phyloP scores from a whole-genome alignment of 164 flowering plant genomes.

The Annona squamosa region DNA sequence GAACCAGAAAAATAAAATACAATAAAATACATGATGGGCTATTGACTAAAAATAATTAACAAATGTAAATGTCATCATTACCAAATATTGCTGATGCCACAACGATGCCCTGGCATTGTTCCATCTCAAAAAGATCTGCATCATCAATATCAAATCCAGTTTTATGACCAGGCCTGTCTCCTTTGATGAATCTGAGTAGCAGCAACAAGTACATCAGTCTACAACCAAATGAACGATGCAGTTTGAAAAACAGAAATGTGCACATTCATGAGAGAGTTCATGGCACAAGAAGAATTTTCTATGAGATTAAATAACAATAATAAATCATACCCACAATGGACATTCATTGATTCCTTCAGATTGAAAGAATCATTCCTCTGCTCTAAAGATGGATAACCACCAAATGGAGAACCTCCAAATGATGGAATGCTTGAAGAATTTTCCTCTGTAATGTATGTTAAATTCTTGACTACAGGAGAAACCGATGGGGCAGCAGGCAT shows the following conservation, averaged over 20 bases:
- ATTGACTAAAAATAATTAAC: too few species aligned
- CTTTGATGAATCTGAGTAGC: slow-evolving; percentile 65
- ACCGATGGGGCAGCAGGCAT: slow-evolving; percentile 61
- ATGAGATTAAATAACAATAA: not conserved
- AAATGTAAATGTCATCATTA: slow-evolving; percentile 23
- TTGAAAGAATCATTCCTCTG: slow-evolving; percentile 77
- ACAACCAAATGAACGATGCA: not conserved
- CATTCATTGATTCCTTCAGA: slow-evolving; percentile 80
- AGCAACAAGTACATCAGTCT: not conserved
- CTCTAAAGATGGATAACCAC: slow-evolving; percentile 89
- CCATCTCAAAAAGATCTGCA: slow-evolving; percentile 77
- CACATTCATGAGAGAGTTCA: not conserved
- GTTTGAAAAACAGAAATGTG: not conserved
- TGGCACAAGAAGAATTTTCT: not conserved
- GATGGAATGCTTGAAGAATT: slow-evolving; percentile 37
- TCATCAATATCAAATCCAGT: slow-evolving; percentile 95
- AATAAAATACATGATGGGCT: too few species aligned
- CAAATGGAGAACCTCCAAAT: slow-evolving; percentile 89
- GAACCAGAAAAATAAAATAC: not conserved
- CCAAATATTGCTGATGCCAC: slow-evolving; percentile 93
- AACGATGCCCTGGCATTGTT: slow-evolving; percentile 71
- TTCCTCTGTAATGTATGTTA: slow-evolving; percentile 59
- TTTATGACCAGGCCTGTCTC: slow-evolving; percentile 65
- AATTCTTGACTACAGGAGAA: slow-evolving; percentile 56
- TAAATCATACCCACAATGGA: slow-evolving; percentile 88